Evolutionary conservation across 306 rosid genomes (phyloP), one percentile per base, ranked within the genome.

Genomic region (Delonix regia): DNA sequence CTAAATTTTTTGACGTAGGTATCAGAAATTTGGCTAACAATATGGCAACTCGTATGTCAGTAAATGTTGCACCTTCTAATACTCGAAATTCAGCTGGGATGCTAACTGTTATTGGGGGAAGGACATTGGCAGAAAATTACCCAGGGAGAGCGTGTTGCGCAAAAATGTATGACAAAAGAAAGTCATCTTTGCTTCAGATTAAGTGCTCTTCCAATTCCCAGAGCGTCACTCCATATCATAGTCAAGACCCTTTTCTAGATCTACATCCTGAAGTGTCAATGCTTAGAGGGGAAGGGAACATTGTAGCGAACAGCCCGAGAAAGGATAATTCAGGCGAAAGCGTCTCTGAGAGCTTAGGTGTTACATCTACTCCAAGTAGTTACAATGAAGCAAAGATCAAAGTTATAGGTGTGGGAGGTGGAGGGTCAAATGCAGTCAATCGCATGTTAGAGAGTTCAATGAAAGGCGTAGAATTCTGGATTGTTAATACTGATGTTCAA

Each of bases 391-490:
- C 96, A 21, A 92, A 87, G 85, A 92, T 92, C 74, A 92, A 92
- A 75, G 97, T 92, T 65, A 82, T 92, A 74, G 97, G 97, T 6
- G 88, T 92, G 25, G 97, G 97, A 49, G 97, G 97, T 57, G 97
- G 97, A 45, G 97, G 97, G 51, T 92, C 97, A 10, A 92, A 92
- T 78, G 97, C 97, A 36, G 96, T 92, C 69, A 92, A 92, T 84
- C 96, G 97, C 57, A 92, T 92, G 97, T 90, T 90, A 42, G 97
- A 92, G 88, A 90, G 97, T 78, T 81, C 92, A 48, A 88, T 92
- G 93, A 88, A 87, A 53, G 96, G 97, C 2, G 96, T 92, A 22
- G 97, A 92, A 86, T 92, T 92, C 73, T 92, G 97, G 97, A 89
- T 92, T 69, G 91, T 90, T 72, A 92, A 92, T 72, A 92, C 97